phyloP scores from a whole-genome alignment of 371 early-diverging fungal genomes.

The Mucor circinelloides region DNA sequence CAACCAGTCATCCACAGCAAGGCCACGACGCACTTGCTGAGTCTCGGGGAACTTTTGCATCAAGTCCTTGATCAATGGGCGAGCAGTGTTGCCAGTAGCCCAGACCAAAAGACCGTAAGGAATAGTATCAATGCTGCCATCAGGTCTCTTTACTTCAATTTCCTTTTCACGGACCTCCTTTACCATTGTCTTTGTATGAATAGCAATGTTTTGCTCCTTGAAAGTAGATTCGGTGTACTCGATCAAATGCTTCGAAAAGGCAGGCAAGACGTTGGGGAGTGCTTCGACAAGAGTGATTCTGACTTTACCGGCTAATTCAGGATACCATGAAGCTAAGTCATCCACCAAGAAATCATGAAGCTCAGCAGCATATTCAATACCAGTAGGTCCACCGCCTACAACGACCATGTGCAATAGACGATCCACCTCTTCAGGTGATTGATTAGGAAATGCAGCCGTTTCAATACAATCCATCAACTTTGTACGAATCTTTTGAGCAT shows the following conservation, averaged over 20 bases:
- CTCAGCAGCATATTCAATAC: slow-evolving; percentile 95
- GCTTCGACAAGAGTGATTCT: slow-evolving; percentile 92
- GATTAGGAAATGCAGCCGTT: slow-evolving; percentile 84
- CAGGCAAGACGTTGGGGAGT: slow-evolving; percentile 83
- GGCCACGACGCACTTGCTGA: slow-evolving; percentile 82
- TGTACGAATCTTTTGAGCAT: slow-evolving; percentile 88
- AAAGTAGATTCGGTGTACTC: slow-evolving; percentile 90
- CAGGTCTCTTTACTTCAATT: slow-evolving; percentile 67
- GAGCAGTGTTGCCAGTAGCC: slow-evolving; percentile 94
- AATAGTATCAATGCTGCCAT: slow-evolving; percentile 65
- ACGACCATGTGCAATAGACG: slow-evolving; percentile 93
- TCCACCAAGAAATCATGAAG: slow-evolving; percentile 90
- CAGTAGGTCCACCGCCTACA: slow-evolving; percentile 97
- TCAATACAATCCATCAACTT: slow-evolving; percentile 90
- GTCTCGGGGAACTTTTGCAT: slow-evolving; percentile 68
- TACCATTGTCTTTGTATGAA: slow-evolving; percentile 88
- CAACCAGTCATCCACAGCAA: slow-evolving; percentile 84
- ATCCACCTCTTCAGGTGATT: slow-evolving; percentile 74
- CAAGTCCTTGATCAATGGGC: slow-evolving; percentile 76
- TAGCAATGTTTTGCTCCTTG: slow-evolving; percentile 82
- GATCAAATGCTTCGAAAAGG: slow-evolving; percentile 87
- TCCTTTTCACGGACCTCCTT: slow-evolving; percentile 84
- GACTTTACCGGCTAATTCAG: slow-evolving; percentile 77
- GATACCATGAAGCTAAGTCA: slow-evolving; percentile 75
- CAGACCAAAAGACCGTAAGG: slow-evolving; percentile 92